Conservation (phyloP, 108 stramenopile genomes). For the Skeletonema grethae region DNA sequence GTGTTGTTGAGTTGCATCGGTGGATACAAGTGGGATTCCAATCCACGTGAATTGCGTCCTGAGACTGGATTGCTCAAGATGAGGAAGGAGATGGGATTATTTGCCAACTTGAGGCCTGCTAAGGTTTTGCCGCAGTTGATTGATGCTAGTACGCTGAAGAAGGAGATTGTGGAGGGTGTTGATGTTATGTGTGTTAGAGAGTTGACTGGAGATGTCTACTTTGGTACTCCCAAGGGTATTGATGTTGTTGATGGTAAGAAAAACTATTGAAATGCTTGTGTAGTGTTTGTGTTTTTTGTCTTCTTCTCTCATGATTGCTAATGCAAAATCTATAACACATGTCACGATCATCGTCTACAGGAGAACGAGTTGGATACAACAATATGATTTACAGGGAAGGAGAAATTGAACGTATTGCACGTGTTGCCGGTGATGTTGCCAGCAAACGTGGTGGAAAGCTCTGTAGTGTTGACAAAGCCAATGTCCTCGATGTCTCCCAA, state of each 20-base stretch:
- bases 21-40: constrained; percentile 97
- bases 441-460: constrained; percentile 90
- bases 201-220: constrained; percentile 99
- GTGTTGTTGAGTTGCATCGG: constrained; percentile 97
- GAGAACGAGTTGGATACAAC: constrained; percentile 94
- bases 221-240: constrained; percentile 97
- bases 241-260: constrained; percentile 81
- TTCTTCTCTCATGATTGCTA: neutral
- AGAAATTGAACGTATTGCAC: constrained; percentile 93
- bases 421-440: constrained; percentile 92
- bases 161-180: constrained; percentile 95
- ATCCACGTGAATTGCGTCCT: constrained; percentile 93
- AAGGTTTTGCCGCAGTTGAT: constrained; percentile 94
- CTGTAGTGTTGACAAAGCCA: constrained; percentile 98
- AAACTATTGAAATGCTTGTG: neutral
- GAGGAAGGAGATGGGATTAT: constrained; percentile 95
- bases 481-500: constrained; percentile 98
- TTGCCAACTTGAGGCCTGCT: constrained; percentile 97
- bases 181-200: constrained; percentile 99
- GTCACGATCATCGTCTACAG: constrained; percentile 8
- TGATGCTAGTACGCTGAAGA: constrained; percentile 95
- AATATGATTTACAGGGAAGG: constrained; percentile 98
- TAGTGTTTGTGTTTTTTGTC: neutral
- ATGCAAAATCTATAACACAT: neutral
- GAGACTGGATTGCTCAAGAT: constrained; percentile 96